phyloP scores from a whole-genome alignment of 495 filamentous ascomycete genomes.

The Penicillium pulvis region DNA sequence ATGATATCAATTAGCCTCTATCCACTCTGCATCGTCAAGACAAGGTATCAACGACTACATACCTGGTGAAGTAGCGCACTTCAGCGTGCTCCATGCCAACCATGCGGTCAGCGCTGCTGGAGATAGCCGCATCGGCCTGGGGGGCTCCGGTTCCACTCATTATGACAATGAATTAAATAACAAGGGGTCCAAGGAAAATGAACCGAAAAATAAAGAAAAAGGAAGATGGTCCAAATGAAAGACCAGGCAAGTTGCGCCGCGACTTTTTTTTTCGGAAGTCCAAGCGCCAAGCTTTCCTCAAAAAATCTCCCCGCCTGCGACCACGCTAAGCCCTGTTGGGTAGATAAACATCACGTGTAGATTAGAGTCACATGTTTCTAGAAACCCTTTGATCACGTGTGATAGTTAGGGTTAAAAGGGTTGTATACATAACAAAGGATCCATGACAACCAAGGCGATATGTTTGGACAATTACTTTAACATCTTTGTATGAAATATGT shows the following conservation, averaged over 20 bases:
- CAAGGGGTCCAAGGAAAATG: conserved; percentile 9
- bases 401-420: conserved; percentile 12
- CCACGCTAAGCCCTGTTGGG: conserved; percentile 10
- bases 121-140: conserved; percentile 27
- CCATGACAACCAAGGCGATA: background rate
- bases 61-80: conserved; percentile 98
- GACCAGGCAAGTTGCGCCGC: conserved; percentile 19
- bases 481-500: too few relatives aligned
- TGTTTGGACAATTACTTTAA: background rate
- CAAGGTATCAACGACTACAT: conserved; percentile 24
- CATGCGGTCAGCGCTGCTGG: conserved; percentile 54
- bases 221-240: conserved; percentile 23
- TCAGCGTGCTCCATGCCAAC: conserved; percentile 79
- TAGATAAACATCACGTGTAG: background rate
- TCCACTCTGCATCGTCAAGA: background rate
- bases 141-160: conserved; percentile 36
- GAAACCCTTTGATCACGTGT: conserved; percentile 1
- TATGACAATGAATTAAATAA: conserved; percentile 13
- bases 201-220: conserved; percentile 16
- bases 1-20: conserved; percentile 25
- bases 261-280: conserved; percentile 39
- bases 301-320: conserved; percentile 27
- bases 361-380: background rate
- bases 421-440: background rate
- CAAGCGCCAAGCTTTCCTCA: conserved; percentile 31